Evolutionary conservation across 108 stramenopile species (phyloP), one percentile per base, ranked within the genome.

Genomic region (Stephanodiscus minutulus): DNA sequence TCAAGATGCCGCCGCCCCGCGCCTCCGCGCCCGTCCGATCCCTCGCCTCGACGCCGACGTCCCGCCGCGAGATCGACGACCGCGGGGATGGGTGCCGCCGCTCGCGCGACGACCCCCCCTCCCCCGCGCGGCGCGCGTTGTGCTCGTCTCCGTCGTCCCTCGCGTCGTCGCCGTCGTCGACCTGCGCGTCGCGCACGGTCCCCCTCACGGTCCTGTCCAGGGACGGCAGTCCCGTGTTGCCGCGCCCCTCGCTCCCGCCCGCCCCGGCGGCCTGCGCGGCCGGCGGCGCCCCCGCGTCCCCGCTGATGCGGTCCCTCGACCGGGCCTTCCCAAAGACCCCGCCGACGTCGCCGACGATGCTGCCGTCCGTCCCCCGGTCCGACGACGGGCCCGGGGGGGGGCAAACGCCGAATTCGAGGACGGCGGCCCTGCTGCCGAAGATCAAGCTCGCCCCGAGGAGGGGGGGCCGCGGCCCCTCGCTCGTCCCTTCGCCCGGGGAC

Each of bases 121-220:
- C 29, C 27, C 29, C 28, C 13, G 12, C 55, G n/a, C 22, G 50
- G 1, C 29, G 13, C 24, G 25, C 54, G 5, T 25, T 18, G 24
- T 28, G 15, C 25, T 56, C 55, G 0, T 15, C 71, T 12, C 63
- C 61, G 18, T 50, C 66, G 24, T 68, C 74, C 1, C 33, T 29
- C 17, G 61, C n/a, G 48, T 22, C 47, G 21, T 11, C 64, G 1
- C 49, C 69, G 52, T 36, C 73, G 35, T 74, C 69, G 52, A 35
- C 73, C 22, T 74, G 65, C 15, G 46, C 64, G 43, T 44, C 59
- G 18, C 68, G 68, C 31, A 24, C 58, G 18, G 76, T 77, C 12
- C 68, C 68, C 0, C 68, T 77, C 10, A 77, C 61, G 17, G 68
- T 77, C 15, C 55, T 77, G n/a, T 77, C 76, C 1, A 64, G 76